phyloP scores from a whole-genome alignment of 2,329 filamentous ascomycete genomes.

The Exophiala viscosa region DNA sequence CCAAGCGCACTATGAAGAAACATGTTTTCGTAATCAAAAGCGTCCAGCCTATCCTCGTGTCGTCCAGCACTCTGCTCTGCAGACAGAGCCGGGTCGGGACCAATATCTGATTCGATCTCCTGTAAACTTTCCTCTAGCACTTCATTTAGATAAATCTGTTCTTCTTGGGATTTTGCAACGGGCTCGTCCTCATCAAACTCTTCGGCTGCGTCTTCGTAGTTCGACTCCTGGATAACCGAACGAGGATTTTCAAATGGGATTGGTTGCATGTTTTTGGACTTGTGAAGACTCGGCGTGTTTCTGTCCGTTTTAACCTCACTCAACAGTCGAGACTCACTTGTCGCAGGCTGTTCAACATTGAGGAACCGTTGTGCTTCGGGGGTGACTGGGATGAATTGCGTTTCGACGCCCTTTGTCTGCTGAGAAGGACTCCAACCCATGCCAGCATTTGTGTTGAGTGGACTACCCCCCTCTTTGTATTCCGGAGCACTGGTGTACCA shows the following conservation, averaged over 20 bases:
- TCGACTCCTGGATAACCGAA: conserved; percentile 32
- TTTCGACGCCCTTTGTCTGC: conserved; percentile 8
- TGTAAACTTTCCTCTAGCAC: conserved; percentile 40
- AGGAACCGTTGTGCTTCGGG: conserved; percentile 20
- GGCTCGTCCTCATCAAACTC: conserved; percentile 38
- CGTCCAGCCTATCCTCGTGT: conserved; percentile 90
- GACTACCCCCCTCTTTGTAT: conserved; percentile 33
- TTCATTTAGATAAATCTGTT: conserved; percentile 53
- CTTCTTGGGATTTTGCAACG: conserved; percentile 29
- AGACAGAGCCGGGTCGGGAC: conserved; percentile 26
- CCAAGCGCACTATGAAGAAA: conserved; percentile 91
- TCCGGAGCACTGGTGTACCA: conserved; percentile 47
- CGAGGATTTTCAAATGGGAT: conserved; percentile 9
- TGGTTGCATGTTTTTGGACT: conserved; percentile 26
- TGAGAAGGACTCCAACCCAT: conserved; percentile 33
- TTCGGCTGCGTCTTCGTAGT: conserved; percentile 42
- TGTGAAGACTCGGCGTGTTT: conserved; percentile 26
- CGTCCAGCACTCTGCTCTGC: conserved; percentile 58
- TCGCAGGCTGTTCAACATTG: conserved; percentile 19
- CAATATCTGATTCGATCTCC: conserved; percentile 35
- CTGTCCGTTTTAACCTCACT: conserved; percentile 26
- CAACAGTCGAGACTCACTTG: conserved; percentile 18
- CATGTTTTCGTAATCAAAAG: conserved; percentile 95
- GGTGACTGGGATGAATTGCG: conserved; percentile 22
- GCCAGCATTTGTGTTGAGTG: conserved; percentile 35